These are phyloP conservation scores for Perkinsela sp. DNA, from an alignment of 208 protist species.

Conservation along the genomic window DNA sequence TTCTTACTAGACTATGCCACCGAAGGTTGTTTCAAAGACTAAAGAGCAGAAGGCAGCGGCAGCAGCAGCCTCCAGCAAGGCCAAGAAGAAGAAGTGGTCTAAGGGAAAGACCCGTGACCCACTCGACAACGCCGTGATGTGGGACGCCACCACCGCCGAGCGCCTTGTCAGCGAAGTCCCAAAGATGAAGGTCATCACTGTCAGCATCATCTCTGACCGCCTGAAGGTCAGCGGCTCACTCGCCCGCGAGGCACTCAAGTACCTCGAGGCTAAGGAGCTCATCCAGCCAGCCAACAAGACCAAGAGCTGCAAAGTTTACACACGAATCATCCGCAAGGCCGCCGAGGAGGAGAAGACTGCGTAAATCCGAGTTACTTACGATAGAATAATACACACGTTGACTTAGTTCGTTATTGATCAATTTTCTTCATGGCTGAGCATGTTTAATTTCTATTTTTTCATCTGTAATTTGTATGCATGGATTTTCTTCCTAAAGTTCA, in stretches of 20 bases:
- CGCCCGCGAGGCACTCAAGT: slow-evolving; percentile 43
- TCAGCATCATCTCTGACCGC: slow-evolving; percentile 50
- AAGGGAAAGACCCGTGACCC: slow-evolving; percentile 59
- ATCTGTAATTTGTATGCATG: not conserved
- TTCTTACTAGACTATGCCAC: not conserved
- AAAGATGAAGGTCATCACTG: slow-evolving; percentile 70
- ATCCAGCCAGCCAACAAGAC: slow-evolving; percentile 40
- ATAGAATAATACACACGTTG: too few relatives aligned
- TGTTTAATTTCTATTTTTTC: not conserved
- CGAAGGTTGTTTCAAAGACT: not conserved
- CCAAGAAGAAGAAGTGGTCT: slow-evolving; percentile 58
- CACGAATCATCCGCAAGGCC: slow-evolving; percentile 14
- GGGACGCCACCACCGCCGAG: slow-evolving; percentile 50
- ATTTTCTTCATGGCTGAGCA: too few relatives aligned
- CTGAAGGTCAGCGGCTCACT: slow-evolving; percentile 54
- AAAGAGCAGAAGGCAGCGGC: not conserved
- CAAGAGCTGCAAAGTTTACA: slow-evolving; percentile 48
- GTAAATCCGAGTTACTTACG: too few relatives aligned
- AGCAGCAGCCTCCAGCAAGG: slow-evolving; percentile 1
- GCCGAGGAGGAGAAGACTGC: not conserved
- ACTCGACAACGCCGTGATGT: slow-evolving; percentile 62
- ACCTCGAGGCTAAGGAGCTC: slow-evolving; percentile 40
- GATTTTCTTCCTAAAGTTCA: not conserved
- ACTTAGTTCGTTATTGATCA: too few relatives aligned
- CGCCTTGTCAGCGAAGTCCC: slow-evolving; percentile 54